Conservation (phyloP, 2,329 filamentous ascomycete species). For the Davidsoniella neocaledoniae region DNA sequence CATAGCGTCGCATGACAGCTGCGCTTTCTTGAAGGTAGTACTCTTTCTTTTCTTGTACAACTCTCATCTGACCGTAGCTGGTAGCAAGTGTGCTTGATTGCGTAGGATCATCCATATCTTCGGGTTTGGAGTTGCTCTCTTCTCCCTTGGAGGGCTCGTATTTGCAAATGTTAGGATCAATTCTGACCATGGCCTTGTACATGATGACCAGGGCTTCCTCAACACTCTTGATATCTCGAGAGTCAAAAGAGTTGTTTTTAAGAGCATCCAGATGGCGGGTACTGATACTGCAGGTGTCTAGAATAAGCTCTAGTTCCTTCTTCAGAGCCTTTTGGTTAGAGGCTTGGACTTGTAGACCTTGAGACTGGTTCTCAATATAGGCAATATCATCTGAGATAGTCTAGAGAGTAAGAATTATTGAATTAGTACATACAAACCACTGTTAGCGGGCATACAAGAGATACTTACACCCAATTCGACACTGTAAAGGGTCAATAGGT, state of each 20-base stretch:
- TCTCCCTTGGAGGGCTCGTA: conserved; percentile 31
- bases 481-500: conserved; percentile 80
- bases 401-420: conserved; percentile 24
- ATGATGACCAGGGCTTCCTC: conserved; percentile 63
- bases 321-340: conserved; percentile 91
- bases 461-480: conserved; percentile 73
- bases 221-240: conserved; percentile 56
- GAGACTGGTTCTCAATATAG: conserved; percentile 92
- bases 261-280: conserved; percentile 53
- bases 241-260: conserved; percentile 55
- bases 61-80: conserved; percentile 78
- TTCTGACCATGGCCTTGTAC: conserved; percentile 85
- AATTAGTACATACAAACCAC: not conserved
- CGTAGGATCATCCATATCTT: conserved; percentile 17
- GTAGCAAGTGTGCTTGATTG: conserved; percentile 41
- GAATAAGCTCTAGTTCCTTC: conserved; percentile 72
- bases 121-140: conserved; percentile 17
- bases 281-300: conserved; percentile 76
- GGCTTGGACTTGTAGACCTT: conserved; percentile 91
- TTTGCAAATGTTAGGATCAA: conserved; percentile 61
- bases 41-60: conserved; percentile 86
- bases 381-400: conserved; percentile 90
- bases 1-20: conserved; percentile 61
- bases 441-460: not conserved
- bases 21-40: conserved; percentile 64